Base-by-base conservation (phyloP, 129 eudicot species). In the Dittrichia graveolens region DNA sequence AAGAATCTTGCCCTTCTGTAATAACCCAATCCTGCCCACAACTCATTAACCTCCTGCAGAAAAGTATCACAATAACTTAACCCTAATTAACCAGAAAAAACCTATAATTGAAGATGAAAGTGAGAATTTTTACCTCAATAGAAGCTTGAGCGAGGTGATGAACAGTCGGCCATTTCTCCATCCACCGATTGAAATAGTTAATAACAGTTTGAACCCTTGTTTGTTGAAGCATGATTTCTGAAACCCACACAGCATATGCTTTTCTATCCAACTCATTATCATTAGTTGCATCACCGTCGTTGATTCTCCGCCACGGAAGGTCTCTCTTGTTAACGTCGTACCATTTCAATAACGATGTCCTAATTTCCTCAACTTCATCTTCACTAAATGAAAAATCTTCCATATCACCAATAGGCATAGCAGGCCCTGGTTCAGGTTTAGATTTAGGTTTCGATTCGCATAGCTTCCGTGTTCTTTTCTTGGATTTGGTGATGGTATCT, bases 1-100 rank as follows among this genome's bases (percentile, higher is more conserved):
- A 94, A 79, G 83, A 82, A 94, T 62, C 96, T 79, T 7, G 93
- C 98, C 4, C 98, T 76, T 67, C 97, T 84, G 72, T 94, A 94
- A 81, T 94, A 94, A 13, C 98, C 98, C 85, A 94, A 79, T 39
- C 98, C 98, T 24, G 98, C 98, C 98, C 97, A 94, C 88, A 90
- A 83, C 67, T 94, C 91, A 83, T 94, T 94, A 40, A 94, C 98
- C 84, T 90, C 98, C 98, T 93, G 87, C 82, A 47, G 24, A 63
- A 10, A 61, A 35, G 19, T n/a, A 39, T 65, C 18, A 13, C 18
- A 58, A 13, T 53, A 24, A 43, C 24, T 35, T 31, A 50, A 72
- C 65, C 71, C 74, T 35, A 65, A 8, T 16, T 6, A 44, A 58
- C 64, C n/a, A 40, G 10, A 72, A 0, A 34, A 42, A 75, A 31